These are phyloP conservation scores for Colletotrichum sp. DNA, from an alignment of 2,329 filamentous ascomycete genomes.

Conservation along the genomic window DNA sequence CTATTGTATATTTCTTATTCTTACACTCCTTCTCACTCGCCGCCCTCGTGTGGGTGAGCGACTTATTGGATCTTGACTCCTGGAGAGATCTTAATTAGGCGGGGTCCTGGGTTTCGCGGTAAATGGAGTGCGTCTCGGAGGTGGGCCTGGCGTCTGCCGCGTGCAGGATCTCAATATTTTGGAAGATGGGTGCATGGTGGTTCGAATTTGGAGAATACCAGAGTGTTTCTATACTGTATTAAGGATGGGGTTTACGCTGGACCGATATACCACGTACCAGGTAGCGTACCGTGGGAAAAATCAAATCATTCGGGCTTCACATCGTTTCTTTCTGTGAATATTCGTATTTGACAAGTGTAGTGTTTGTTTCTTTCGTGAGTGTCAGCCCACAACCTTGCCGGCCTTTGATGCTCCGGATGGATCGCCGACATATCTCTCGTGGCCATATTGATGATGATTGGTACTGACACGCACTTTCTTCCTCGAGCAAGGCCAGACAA, in stretches of 20 bases:
- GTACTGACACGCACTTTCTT: neutral
- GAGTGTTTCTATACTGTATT: neutral
- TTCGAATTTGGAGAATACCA: slow-evolving; percentile 9
- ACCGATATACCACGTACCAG: slow-evolving; percentile 15
- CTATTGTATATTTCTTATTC: slow-evolving; percentile 18
- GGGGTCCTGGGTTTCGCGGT: neutral
- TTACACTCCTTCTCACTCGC: neutral
- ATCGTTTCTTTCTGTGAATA: neutral
- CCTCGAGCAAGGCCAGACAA: neutral
- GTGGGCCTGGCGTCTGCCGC: slow-evolving; percentile 21
- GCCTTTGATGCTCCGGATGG: neutral
- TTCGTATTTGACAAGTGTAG: neutral
- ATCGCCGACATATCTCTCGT: neutral
- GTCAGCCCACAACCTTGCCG: neutral
- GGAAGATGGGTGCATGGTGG: neutral
- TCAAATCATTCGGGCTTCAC: neutral
- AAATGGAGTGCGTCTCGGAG: neutral
- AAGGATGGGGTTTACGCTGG: neutral
- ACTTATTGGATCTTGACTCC: slow-evolving; percentile 3
- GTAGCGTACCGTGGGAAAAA: slow-evolving; percentile 8
- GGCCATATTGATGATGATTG: neutral
- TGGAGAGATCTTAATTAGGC: slow-evolving; percentile 17
- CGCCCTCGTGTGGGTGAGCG: neutral
- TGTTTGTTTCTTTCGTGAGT: neutral
- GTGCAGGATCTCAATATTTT: neutral